These are phyloP conservation scores for Aspergillus kassunensis DNA, from an alignment of 495 filamentous ascomycete species.

Conservation along the genomic window DNA sequence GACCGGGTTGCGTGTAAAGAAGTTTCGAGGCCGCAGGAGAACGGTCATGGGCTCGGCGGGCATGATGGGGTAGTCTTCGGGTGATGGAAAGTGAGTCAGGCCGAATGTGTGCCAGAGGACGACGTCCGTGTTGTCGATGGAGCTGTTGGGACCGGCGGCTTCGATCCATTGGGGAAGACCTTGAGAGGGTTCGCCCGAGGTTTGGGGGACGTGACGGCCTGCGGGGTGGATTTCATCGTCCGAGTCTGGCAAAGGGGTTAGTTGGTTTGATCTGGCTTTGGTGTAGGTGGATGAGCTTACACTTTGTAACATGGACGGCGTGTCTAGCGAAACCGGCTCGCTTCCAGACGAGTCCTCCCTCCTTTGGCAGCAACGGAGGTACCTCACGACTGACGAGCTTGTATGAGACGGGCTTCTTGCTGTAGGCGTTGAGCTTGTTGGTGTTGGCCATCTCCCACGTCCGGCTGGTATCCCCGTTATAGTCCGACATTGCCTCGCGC, in stretches of 20 bases:
- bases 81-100: conserved; percentile 84
- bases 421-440: conserved; percentile 78
- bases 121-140: conserved; percentile 79
- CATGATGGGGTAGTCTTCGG: conserved; percentile 96
- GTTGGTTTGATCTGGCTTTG: conserved; percentile 2
- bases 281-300: conserved; percentile 47
- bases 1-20: conserved; percentile 81
- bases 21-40: conserved; percentile 78
- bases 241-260: conserved; percentile 52
- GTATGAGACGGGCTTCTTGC: conserved; percentile 82
- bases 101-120: conserved; percentile 98
- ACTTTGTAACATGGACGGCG: conserved; percentile 88
- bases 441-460: conserved; percentile 93
- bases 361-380: conserved; percentile 74
- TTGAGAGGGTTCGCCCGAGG: conserved; percentile 74
- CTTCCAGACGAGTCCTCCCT: conserved; percentile 86
- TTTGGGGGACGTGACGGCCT: conserved; percentile 91
- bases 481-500: conserved; percentile 71
- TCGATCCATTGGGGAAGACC: conserved; percentile 82
- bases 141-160: conserved; percentile 58
- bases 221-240: conserved; percentile 90
- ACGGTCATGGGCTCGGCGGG: conserved; percentile 86
- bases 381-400: conserved; percentile 89
- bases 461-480: conserved; percentile 71
- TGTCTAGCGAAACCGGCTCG: conserved; percentile 88